Evolutionary conservation across 2,329 filamentous ascomycete genomes (phyloP), one percentile per base, ranked within the genome.

Genomic region (Aschersonia sp.): DNA sequence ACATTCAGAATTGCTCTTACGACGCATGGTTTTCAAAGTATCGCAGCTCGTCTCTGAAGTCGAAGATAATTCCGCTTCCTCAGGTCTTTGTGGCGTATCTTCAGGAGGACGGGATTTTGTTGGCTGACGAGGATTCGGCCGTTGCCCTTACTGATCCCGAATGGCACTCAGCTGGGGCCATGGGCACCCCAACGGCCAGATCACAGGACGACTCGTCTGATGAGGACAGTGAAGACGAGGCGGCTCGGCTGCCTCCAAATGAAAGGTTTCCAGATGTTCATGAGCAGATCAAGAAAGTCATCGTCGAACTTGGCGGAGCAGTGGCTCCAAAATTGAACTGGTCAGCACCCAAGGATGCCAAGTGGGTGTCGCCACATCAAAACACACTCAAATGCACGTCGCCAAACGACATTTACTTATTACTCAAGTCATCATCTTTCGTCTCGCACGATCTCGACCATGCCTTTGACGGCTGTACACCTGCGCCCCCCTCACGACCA

Each of bases 251-350:
- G 2, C 73, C 64, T 3, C 76, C 78, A 29, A 73, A 81, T 60
- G 57, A 70, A 56, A 69, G 76, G 39, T 80, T 87, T 66, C 66
- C 80, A 7, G 83, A 86, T 37, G 76, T 89, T 2, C 92, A 98
- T 63, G 70, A 79, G 43, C 66, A 76, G 49, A 87, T 98, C 62
- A 83, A 82, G 61, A 70, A 78, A 30, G 85, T 78, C 42, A 96
- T 98, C 52, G 66, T 72, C 10, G 84, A 89, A 56, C 75, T 97
- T 1, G 89, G 87, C 12, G 90, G 90, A 50, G 79, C 82, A 51
- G 89, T 95, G 7, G 82, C 85, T 2, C 92, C 92, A 1, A 98
- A 98, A 65, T 70, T 98, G 44, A 97, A 97, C 68, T 98, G 92
- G 92, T 96, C 89, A 5, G 83, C 88, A 4, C 92, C 92, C 4